A percentile compares a stretch with the other conserved stretches of the same genome.
These are phyloP conservation scores for Quercus gilva DNA, from an alignment of 306 rosid genomes.

Conservation along the genomic window DNA sequence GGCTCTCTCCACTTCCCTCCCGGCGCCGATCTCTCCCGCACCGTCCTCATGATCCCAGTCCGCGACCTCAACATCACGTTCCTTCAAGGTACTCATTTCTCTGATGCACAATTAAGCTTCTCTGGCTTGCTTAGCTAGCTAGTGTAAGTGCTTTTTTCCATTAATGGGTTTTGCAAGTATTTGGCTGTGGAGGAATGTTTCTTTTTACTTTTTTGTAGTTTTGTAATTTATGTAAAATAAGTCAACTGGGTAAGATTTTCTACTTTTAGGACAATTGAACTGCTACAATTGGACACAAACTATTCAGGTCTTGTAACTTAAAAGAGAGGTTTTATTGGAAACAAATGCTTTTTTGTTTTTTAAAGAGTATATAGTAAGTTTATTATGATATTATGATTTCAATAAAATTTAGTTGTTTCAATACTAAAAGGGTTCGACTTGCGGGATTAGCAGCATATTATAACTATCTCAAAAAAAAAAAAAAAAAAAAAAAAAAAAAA, in stretches of 20 bases:
- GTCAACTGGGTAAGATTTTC: neutral
- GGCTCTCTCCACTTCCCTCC: constrained; percentile 77
- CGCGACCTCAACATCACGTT: constrained; percentile 80
- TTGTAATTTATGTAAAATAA: neutral
- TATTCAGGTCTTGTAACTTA: neutral
- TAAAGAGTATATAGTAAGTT: neutral
- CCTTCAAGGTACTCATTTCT: constrained; percentile 52
- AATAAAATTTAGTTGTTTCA: too few relatives aligned
- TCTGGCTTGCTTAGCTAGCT: too few relatives aligned
- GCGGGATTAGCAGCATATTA: too few relatives aligned
- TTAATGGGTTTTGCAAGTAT: neutral
- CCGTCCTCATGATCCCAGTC: constrained; percentile 80
- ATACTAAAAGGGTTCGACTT: too few relatives aligned
- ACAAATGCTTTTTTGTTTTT: neutral
- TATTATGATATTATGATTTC: neutral
- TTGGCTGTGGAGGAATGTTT: neutral
- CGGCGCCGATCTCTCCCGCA: constrained; percentile 89
- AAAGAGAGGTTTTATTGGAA: neutral
- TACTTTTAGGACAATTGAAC: neutral
- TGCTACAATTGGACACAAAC: neutral
- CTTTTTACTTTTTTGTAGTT: too few relatives aligned
- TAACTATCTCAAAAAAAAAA: too few relatives aligned
- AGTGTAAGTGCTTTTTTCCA: neutral
- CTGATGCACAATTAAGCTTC: too few relatives aligned
- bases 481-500: too few relatives aligned